These are phyloP conservation scores for Umbelopsis ramanniana DNA, from an alignment of 192 early-diverging fungal species.

Conservation along the genomic window DNA sequence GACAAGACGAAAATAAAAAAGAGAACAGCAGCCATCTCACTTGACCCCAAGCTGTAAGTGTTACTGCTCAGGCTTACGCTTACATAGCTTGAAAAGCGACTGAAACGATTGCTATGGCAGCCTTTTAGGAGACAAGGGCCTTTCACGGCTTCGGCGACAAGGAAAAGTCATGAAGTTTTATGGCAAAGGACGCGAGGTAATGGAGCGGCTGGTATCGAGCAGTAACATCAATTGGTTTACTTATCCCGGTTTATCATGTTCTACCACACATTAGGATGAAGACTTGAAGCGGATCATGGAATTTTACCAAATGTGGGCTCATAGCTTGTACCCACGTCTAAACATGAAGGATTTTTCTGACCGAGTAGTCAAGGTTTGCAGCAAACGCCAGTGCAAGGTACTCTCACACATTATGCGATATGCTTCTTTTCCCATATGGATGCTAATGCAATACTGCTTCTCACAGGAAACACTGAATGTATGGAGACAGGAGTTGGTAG, in stretches of 20 bases:
- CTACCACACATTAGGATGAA: constrained; percentile 7
- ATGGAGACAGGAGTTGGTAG: background rate
- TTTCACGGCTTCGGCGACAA: constrained; percentile 8
- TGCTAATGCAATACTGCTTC: background rate
- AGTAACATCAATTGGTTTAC: background rate
- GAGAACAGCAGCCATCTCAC: background rate
- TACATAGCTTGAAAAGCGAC: background rate
- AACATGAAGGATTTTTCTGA: constrained; percentile 31
- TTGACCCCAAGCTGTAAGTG: constrained; percentile 25
- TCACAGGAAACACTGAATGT: constrained; percentile 19
- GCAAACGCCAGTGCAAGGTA: constrained; percentile 19
- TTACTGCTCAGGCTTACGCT: too few species aligned
- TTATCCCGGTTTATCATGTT: background rate
- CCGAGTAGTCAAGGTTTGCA: constrained; percentile 23
- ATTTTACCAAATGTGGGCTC: constrained; percentile 41
- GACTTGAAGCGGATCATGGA: constrained; percentile 32
- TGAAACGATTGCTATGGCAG: background rate
- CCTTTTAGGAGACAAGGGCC: constrained; percentile 12
- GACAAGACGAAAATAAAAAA: constrained; percentile 12
- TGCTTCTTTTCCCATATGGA: background rate
- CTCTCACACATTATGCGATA: background rate
- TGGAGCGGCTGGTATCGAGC: background rate
- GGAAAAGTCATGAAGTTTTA: constrained; percentile 20
- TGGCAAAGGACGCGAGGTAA: constrained; percentile 23
- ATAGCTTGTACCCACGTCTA: constrained; percentile 34